Percentiles rank a stretch among this genome's conserved stretches.
Evolutionary conservation across 2,329 filamentous ascomycete species (phyloP).

Genomic region (Talaromyces sp.): DNA sequence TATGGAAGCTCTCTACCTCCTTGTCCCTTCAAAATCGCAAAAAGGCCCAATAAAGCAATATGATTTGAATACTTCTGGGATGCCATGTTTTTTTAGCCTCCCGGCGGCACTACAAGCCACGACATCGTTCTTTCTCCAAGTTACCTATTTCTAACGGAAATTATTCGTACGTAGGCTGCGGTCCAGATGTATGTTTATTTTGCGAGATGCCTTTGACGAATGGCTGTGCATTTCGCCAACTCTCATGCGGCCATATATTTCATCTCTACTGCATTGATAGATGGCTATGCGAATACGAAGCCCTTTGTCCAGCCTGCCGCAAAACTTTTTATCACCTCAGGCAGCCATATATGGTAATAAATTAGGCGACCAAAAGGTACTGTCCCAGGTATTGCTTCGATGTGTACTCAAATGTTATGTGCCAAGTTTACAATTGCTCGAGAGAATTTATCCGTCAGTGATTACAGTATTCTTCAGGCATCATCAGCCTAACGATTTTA

Average conservation of each 20-base stretch:
- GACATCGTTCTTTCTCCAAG: not conserved
- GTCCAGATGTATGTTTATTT: conserved; percentile 2
- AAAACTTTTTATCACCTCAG: conserved; percentile 1
- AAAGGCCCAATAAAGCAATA: not conserved
- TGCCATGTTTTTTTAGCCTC: not conserved
- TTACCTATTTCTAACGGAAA: not conserved
- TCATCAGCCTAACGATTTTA: no score
- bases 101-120: not conserved
- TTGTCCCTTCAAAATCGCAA: not conserved
- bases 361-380: no score
- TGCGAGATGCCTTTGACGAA: not conserved
- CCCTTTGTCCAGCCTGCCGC: not conserved
- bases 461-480: no score
- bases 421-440: no score
- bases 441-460: no score
- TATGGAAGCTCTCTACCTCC: no score
- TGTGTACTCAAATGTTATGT: no score
- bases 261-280: conserved; percentile 3
- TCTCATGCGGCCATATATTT: conserved; percentile 2
- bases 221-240: conserved; percentile 2
- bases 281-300: conserved; percentile 3
- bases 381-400: no score
- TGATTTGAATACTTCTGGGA: not conserved
- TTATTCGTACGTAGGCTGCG: not conserved
- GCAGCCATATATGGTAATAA: not conserved